phyloP scores from a whole-genome alignment of 768 basidiomycete species.

The Phaeotremella fagi region DNA sequence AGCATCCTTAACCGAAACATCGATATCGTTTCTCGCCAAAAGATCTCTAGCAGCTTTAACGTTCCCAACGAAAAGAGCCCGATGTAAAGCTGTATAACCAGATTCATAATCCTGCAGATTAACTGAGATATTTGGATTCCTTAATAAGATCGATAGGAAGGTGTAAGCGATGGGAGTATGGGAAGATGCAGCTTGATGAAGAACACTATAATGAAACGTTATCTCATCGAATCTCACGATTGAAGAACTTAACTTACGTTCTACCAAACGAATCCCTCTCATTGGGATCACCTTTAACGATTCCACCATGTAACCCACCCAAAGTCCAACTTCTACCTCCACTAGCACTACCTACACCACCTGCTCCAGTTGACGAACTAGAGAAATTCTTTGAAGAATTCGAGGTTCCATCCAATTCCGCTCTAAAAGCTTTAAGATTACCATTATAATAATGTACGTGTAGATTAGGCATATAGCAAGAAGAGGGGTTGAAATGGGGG shows the following conservation, averaged over 20 bases:
- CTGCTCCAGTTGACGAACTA: constrained; percentile 2
- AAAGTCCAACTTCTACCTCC: constrained; percentile 37
- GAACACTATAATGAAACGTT: constrained; percentile 56
- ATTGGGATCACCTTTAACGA: constrained; percentile 45
- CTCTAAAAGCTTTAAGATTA: constrained; percentile 41
- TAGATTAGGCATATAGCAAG: constrained; percentile 42
- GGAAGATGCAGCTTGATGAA: constrained; percentile 73
- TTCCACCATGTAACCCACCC: constrained; percentile 17
- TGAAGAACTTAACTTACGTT: constrained; percentile 29
- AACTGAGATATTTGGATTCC: constrained; percentile 68
- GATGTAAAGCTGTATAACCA: constrained; percentile 85
- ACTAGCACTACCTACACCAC: constrained; percentile 23
- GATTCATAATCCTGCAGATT: constrained; percentile 78
- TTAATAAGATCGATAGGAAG: constrained; percentile 70
- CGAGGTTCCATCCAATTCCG: constrained; percentile 36
- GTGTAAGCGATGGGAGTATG: constrained; percentile 62
- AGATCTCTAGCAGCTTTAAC: constrained; percentile 61
- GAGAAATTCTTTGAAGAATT: not conserved
- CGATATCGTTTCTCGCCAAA: constrained; percentile 67
- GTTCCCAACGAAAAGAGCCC: constrained; percentile 73
- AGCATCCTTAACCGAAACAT: constrained; percentile 66
- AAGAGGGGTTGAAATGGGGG: too few relatives aligned
- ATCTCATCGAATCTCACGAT: constrained; percentile 1
- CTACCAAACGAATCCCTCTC: constrained; percentile 43
- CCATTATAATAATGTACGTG: constrained; percentile 42